Evolutionary conservation across 1,139 yeast species (phyloP).

Genomic region (Diutina ranongensis): DNA sequence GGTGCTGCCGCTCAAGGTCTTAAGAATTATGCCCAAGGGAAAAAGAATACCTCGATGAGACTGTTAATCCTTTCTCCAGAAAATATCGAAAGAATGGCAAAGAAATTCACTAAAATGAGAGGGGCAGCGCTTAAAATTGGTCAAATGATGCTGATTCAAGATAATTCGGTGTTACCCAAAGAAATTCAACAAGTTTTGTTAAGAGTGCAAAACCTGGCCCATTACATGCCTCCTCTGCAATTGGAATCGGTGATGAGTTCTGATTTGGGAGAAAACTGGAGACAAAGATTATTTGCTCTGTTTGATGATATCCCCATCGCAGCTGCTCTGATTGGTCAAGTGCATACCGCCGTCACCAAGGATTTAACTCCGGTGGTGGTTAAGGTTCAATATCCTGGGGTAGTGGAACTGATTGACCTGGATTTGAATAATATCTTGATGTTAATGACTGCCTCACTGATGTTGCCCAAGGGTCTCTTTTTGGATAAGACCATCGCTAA

Average conservation of each 20-base stretch:
- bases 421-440: conserved; percentile 78
- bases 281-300: conserved; percentile 46
- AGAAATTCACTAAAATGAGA: conserved; percentile 84
- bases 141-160: conserved; percentile 92
- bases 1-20: conserved; percentile 78
- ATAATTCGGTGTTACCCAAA: conserved; percentile 67
- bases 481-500: conserved; percentile 87
- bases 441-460: conserved; percentile 73
- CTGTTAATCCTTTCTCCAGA: conserved; percentile 65
- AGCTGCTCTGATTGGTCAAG: conserved; percentile 97
- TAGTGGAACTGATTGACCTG: conserved; percentile 82
- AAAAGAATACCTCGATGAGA: conserved; percentile 40
- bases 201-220: conserved; percentile 87
- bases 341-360: conserved; percentile 68
- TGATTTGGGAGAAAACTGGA: conserved; percentile 78
- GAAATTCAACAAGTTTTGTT: conserved; percentile 75
- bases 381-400: conserved; percentile 98
- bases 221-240: conserved; percentile 93
- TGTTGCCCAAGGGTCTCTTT: conserved; percentile 86
- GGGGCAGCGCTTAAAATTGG: conserved; percentile 98
- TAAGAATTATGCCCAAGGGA: conserved; percentile 47
- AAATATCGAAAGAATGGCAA: conserved; percentile 80
- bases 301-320: conserved; percentile 91
- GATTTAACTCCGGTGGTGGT: conserved; percentile 74
- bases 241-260: conserved; percentile 61